Evolutionary conservation across 305 asterid species (phyloP).

Genomic region (Fraxinus velutina): DNA sequence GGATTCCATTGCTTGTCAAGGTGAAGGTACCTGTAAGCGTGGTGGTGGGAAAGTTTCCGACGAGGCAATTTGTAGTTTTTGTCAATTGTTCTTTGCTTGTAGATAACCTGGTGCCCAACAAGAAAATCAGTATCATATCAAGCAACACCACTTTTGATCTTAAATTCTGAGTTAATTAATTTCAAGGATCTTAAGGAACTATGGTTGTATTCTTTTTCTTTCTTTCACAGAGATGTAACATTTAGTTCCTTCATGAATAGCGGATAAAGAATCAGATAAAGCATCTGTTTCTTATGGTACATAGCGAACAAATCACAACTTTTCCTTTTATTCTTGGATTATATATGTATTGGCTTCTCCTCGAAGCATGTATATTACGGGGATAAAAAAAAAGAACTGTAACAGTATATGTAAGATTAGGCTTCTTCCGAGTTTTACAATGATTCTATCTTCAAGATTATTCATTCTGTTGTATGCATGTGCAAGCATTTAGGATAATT

Average conservation of each 20-base stretch:
- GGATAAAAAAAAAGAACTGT: background rate
- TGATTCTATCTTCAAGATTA: background rate
- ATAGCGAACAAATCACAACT: background rate
- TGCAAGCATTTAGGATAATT: background rate
- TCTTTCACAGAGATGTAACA: background rate
- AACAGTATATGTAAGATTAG: background rate
- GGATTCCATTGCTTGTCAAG: constrained; percentile 49
- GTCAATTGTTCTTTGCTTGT: constrained; percentile 37
- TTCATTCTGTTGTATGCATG: background rate
- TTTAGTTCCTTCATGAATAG: background rate
- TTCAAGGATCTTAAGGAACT: background rate
- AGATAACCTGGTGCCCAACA: constrained; percentile 37
- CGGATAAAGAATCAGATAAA: background rate
- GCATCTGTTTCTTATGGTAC: background rate
- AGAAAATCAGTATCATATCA: constrained; percentile 34
- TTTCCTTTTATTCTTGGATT: background rate
- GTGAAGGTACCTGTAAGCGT: constrained; percentile 38
- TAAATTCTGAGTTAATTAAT: constrained; percentile 21
- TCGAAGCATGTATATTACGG: background rate
- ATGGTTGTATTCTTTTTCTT: background rate
- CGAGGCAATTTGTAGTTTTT: constrained; percentile 27
- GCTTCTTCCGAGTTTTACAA: background rate
- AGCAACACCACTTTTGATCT: constrained; percentile 23
- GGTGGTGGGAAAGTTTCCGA: constrained; percentile 4
- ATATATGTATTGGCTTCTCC: background rate